phyloP scores from a whole-genome alignment of 176 grass and related monocot species.

The Otatea glauca region DNA sequence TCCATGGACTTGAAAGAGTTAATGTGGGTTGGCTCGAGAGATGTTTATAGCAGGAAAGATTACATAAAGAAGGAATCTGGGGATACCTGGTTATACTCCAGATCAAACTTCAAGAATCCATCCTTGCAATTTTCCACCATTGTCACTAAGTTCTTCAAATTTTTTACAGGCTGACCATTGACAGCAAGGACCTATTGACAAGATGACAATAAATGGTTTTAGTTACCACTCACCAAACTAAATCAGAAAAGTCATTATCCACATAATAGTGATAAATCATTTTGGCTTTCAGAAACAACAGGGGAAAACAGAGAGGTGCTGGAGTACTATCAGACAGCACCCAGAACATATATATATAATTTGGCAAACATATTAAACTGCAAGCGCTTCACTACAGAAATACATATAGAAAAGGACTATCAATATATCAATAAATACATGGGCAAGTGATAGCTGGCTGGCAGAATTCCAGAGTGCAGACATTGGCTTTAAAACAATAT shows the following conservation, averaged over 20 bases:
- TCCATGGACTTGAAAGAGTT: background rate
- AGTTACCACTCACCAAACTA: slow-evolving; percentile 20
- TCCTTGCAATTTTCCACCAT: slow-evolving; percentile 91
- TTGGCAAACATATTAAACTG: slow-evolving; percentile 22
- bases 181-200: slow-evolving; percentile 71
- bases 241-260: background rate
- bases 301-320: background rate
- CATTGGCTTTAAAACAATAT: slow-evolving; percentile 22
- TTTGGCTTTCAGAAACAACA: slow-evolving; percentile 11
- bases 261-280: background rate
- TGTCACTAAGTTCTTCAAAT: slow-evolving; percentile 73
- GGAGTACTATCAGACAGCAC: background rate
- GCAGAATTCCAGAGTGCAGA: background rate
- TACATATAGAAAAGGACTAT: background rate
- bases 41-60: slow-evolving; percentile 11
- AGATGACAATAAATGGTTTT: slow-evolving; percentile 9
- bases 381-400: slow-evolving; percentile 18
- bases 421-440: background rate
- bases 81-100: slow-evolving; percentile 93
- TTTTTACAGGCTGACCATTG: slow-evolving; percentile 89
- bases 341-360: background rate
- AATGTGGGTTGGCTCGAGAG: background rate
- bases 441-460: background rate
- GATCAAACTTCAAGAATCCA: slow-evolving; percentile 92
- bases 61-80: slow-evolving; percentile 19